Evolutionary conservation across 1,284 basidiomycete genomes (phyloP).

Genomic region (Mycena citricolor): DNA sequence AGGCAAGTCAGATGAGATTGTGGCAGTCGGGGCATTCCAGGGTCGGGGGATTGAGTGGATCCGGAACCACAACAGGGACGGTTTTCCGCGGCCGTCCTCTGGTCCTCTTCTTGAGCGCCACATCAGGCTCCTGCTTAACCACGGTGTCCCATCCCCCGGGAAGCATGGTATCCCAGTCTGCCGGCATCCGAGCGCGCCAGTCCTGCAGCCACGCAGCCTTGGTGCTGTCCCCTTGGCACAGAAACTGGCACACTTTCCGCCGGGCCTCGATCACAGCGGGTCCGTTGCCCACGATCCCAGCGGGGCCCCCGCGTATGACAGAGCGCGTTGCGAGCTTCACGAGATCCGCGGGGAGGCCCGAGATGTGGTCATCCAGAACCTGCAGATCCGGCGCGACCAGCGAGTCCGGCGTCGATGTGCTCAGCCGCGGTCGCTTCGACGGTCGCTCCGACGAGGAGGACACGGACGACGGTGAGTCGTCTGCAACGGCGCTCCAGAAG

Average conservation of each 20-base stretch:
- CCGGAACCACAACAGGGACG: too few relatives aligned
- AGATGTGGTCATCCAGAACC: neutral
- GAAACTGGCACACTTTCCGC: conserved; percentile 6
- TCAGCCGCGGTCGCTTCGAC: conserved; percentile 12
- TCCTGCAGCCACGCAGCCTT: conserved; percentile 13
- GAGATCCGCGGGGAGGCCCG: conserved; percentile 13
- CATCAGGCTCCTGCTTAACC: too few relatives aligned
- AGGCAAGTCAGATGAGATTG: too few relatives aligned
- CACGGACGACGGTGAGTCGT: too few relatives aligned
- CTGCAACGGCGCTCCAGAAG: neutral
- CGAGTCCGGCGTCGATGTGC: neutral
- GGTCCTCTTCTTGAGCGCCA: too few relatives aligned
- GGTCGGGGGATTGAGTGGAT: too few relatives aligned
- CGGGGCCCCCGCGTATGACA: conserved; percentile 14
- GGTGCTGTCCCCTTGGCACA: neutral
- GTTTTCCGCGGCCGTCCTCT: too few relatives aligned
- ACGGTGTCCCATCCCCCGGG: conserved; percentile 11
- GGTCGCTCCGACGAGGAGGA: conserved; percentile 10
- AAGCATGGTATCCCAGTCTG: conserved; percentile 11
- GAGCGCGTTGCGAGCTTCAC: conserved; percentile 17
- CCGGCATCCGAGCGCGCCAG: conserved; percentile 13
- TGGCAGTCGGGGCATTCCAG: too few relatives aligned
- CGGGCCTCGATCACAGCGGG: conserved; percentile 15
- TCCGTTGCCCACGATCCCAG: conserved; percentile 14
- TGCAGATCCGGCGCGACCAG: neutral